Conservation (phyloP, 495 filamentous ascomycete genomes). For the Umbilicaria muhlenbergii region DNA sequence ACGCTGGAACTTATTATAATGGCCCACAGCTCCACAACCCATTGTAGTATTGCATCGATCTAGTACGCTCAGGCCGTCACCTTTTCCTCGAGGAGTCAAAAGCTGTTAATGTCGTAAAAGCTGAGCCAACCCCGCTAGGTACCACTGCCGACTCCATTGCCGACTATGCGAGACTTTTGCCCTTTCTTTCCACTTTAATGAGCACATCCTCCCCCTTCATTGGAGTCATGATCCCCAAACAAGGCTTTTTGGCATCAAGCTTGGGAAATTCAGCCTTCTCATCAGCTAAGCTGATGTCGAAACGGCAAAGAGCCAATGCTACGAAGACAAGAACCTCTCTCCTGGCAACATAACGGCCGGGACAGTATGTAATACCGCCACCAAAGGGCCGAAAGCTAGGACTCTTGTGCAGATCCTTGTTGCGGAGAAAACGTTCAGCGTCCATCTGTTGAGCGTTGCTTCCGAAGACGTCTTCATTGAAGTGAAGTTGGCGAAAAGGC, state of each 20-base stretch:
- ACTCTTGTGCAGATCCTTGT: conserved; percentile 3
- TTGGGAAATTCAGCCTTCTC: conserved; percentile 9
- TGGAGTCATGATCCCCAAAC: conserved; percentile 13
- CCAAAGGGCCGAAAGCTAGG: conserved; percentile 20
- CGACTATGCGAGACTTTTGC: no score
- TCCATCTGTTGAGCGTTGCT: conserved; percentile 7
- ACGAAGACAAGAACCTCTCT: conserved; percentile 19
- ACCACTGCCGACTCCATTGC: no score
- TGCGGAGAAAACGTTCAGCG: conserved; percentile 11
- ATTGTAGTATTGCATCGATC: no score
- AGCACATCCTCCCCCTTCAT: no score
- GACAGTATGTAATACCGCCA: conserved; percentile 21
- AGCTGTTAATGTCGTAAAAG: no score
- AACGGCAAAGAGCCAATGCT: conserved; percentile 12
- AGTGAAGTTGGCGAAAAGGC: conserved; percentile 11
- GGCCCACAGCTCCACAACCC: no score
- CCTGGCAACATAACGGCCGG: conserved; percentile 25
- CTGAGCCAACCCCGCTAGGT: no score
- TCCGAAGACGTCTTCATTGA: conserved; percentile 9
- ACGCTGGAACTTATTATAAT: no score
- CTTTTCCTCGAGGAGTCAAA: no score
- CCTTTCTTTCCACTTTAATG: no score
- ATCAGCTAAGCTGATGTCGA: conserved; percentile 8
- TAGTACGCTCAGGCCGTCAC: no score
- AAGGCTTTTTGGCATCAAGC: conserved; percentile 11